Evolutionary conservation across 1,284 basidiomycete species (phyloP).

Genomic region (Cutaneotrichosporon dermatis): DNA sequence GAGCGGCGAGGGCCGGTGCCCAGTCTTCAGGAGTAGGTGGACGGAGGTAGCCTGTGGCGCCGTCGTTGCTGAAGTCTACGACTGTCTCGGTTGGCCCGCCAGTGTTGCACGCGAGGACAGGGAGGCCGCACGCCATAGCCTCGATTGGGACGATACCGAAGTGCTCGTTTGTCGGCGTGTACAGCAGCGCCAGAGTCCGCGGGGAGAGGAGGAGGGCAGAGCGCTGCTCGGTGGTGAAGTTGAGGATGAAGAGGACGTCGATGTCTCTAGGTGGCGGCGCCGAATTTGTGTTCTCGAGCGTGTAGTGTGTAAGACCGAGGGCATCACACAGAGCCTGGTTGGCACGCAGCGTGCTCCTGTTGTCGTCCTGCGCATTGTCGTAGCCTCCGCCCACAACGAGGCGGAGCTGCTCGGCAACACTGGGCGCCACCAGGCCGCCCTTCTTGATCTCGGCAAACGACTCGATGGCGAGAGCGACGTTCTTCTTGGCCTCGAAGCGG

Average conservation of each 20-base stretch:
- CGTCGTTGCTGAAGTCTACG: constrained; percentile 53
- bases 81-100: constrained; percentile 92
- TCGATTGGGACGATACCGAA: constrained; percentile 97
- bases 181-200: constrained; percentile 68
- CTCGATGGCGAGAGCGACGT: constrained; percentile 72
- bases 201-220: constrained; percentile 65
- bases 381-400: constrained; percentile 77
- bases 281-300: constrained; percentile 46
- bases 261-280: constrained; percentile 50
- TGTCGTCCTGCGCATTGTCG: constrained; percentile 66
- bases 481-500: constrained; percentile 95
- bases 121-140: constrained; percentile 86
- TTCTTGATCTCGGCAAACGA: constrained; percentile 56
- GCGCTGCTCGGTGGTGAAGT: constrained; percentile 75
- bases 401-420: constrained; percentile 48
- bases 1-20: constrained; percentile 62
- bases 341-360: constrained; percentile 59
- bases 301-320: constrained; percentile 56
- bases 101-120: constrained; percentile 80
- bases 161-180: constrained; percentile 93
- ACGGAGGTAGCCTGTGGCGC: constrained; percentile 61
- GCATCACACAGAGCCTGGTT: constrained; percentile 59
- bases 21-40: constrained; percentile 61
- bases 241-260: constrained; percentile 76
- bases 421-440: constrained; percentile 20